Base-by-base conservation (phyloP, 306 rosid species). In the Vigna unguiculata region DNA sequence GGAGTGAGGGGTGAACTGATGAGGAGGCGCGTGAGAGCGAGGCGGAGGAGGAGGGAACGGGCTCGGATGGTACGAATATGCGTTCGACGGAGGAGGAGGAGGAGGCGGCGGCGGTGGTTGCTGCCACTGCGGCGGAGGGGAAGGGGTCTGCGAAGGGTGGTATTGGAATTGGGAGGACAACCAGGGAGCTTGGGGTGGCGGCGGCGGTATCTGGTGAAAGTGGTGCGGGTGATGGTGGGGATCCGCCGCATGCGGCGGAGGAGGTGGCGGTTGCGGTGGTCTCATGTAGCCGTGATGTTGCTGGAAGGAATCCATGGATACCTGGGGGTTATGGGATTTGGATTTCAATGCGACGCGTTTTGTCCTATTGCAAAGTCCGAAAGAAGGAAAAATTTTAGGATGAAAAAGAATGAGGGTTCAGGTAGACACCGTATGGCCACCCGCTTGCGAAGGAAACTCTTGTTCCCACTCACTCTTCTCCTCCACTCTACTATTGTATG, bases 71-170 rank as follows among this genome's bases (percentile, higher is more conserved):
- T 80, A 77, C 15, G 96, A 82, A 65, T 88, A 93, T 75, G 89
- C 78, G 16, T 86, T 90, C 19, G 90, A 64, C 45, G 81, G 87
- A 7, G 89, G 79, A 83, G 63, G 34, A 0, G 78, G 83, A 0
- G 83, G 83, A 1, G 86, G 90, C 0, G 89, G 87, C 0, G 88
- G 87, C 0, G 89, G 88, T 0, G 88, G 91, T 3, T 90, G 96
- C 6, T 76, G 84, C 97, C 98, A 90, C 91, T 89, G 97, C 5
- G 84, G 76, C 4, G 88, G 91, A 63, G 96, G 93, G 3, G 92
- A 84, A 22, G 97, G 92, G 14, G 91, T 62, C 13, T 89, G 96
- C 16, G 91, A 84, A n/a, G 90, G 69, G 73, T 83, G 92, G 83
- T 87, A 92, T 80, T 95, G 97, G 77, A 84, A 89, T 84, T 92